Base-by-base conservation (phyloP, 345 rosid genomes). In the Eucalyptus cladocalyx region DNA sequence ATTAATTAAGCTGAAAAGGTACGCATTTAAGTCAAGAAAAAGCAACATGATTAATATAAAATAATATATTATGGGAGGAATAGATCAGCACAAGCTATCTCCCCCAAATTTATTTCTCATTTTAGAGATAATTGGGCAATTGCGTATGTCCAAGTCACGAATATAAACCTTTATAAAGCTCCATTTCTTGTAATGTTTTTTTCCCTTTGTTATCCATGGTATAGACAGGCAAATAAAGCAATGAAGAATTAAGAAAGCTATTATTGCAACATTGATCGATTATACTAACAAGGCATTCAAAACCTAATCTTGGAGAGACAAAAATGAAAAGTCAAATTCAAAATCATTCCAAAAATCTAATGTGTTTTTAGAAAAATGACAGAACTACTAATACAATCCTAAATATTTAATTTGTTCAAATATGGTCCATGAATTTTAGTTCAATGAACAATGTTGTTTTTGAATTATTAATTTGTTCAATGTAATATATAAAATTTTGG, bases 341-440 rank as follows among this genome's bases (percentile, higher is more conserved):
- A 34, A 19, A 0, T 34, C 80, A 69, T 69, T 34, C 43, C 24
- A 9, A 69, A 69, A 69, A 53, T 53, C 11, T 8, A 3, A 53
- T 21, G 58, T 53, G 0, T 0, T 6, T 69, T 18, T 18, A 4
- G 1, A n/a, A 65, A 65, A 7, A 65, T 30, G 5, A 15, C 5
- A 4, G 0, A 65, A 65, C 1, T 15, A 15, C 5, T 9, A n/a
- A 65, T n/a, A 3, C 0, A 0, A 0, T 60, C 0, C 0, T 60
- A 0, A 24, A 60, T 7, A 28, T 62, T 62, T 28, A 30, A 30
- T n/a, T n/a, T 67, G 37, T n/a, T n/a, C 3, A 7, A 65, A 15
- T 15, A 1, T 65, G 2, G 2, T 12, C 5, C 1, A 1, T 16
- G 3, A 30, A 65, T 0, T 62, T 53, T 53, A 53, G 18, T 0